Evolutionary conservation across 768 basidiomycete genomes (phyloP).

Genomic region (Pleurotus pulmonarius): DNA sequence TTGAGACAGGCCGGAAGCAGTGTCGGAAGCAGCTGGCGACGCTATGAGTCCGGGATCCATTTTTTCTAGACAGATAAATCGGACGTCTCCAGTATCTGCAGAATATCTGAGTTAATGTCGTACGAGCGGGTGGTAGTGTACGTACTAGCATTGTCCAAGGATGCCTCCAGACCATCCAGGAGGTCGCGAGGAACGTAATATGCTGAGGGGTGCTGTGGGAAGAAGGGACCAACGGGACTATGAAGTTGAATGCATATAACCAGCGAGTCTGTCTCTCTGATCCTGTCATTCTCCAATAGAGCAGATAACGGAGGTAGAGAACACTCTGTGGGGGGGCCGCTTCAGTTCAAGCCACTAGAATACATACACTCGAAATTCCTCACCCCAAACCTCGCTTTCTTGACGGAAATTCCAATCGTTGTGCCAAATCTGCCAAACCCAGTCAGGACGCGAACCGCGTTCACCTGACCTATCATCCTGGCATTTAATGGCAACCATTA

Average conservation of each 20-base stretch:
- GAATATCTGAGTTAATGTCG: neutral
- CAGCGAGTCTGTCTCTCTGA: slow-evolving; percentile 62
- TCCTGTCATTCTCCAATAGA: slow-evolving; percentile 55
- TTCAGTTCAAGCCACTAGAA: neutral
- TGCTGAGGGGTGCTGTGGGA: slow-evolving; percentile 63
- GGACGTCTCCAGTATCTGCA: slow-evolving; percentile 71
- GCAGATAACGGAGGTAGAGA: slow-evolving; percentile 58
- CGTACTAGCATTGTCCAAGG: slow-evolving; percentile 70
- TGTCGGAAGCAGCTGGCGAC: slow-evolving; percentile 21
- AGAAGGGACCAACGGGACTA: slow-evolving; percentile 51
- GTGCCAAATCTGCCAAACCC: slow-evolving; percentile 74
- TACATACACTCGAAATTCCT: slow-evolving; percentile 14
- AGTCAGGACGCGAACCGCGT: slow-evolving; percentile 61
- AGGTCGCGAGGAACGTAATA: slow-evolving; percentile 65
- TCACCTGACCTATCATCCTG: slow-evolving; percentile 57
- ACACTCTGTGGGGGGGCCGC: slow-evolving; percentile 40
- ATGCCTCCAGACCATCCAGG: slow-evolving; percentile 64
- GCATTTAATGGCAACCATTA: slow-evolving; percentile 72
- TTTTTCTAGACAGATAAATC: slow-evolving; percentile 69
- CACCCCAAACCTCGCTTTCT: slow-evolving; percentile 75
- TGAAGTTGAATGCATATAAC: slow-evolving; percentile 76
- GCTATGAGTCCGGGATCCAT: slow-evolving; percentile 22
- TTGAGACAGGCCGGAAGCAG: slow-evolving; percentile 31
- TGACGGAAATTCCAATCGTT: slow-evolving; percentile 67
- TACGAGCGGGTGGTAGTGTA: slow-evolving; percentile 5